phyloP scores from a whole-genome alignment of 176 grass and related monocot genomes.

The Poa pratensis region DNA sequence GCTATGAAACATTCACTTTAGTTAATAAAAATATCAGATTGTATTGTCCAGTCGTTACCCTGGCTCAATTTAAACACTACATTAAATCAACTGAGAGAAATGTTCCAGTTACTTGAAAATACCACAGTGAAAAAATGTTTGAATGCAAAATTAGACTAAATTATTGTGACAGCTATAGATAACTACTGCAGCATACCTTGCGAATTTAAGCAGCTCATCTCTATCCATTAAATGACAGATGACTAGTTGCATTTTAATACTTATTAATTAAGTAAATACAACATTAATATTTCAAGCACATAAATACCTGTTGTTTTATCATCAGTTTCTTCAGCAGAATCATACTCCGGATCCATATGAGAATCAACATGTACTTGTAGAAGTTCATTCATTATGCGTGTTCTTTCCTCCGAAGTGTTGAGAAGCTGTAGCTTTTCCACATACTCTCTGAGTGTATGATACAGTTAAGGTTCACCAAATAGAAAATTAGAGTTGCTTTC shows the following conservation, averaged over 20 bases:
- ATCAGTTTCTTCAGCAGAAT: conserved; percentile 75
- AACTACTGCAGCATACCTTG: conserved; percentile 12
- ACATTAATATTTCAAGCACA: conserved; percentile 22
- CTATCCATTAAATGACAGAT: conserved; percentile 8
- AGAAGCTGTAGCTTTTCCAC: conserved; percentile 90
- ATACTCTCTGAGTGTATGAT: conserved; percentile 83
- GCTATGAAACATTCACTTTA: conserved; percentile 31
- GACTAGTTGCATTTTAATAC: conserved; percentile 31
- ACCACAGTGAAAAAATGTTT: neutral
- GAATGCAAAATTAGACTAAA: conserved; percentile 7
- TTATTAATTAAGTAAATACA: conserved; percentile 19
- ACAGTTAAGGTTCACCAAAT: conserved; percentile 68
- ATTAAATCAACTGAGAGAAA: conserved; percentile 4
- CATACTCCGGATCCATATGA: conserved; percentile 89
- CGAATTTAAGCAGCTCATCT: conserved; percentile 24
- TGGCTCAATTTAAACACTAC: neutral
- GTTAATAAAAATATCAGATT: neutral
- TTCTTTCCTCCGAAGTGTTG: conserved; percentile 74
- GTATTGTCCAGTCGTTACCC: neutral
- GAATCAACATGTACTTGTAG: conserved; percentile 78
- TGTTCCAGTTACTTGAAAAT: neutral
- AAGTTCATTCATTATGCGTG: conserved; percentile 72
- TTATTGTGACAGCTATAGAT: neutral
- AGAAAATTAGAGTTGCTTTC: conserved; percentile 21
- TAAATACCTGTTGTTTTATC: conserved; percentile 51